Conservation (phyloP, 768 basidiomycete genomes). For the Leccinum arenicola region DNA sequence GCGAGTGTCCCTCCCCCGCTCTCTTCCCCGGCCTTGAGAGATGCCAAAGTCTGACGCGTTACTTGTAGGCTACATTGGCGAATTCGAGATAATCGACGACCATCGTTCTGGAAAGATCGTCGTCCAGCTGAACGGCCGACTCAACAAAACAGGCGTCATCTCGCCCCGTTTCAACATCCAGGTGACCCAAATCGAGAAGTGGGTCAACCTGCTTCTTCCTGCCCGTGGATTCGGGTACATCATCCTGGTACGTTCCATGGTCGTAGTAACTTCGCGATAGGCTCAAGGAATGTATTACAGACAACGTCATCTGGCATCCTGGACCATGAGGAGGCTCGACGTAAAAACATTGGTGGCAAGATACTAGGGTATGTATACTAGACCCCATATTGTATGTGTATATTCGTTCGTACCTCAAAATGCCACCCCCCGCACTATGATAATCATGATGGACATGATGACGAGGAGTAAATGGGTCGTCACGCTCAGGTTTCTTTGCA, state of each 20-base stretch:
- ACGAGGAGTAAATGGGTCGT: not conserved
- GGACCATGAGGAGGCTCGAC: conserved; percentile 98
- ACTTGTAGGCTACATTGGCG: conserved; percentile 86
- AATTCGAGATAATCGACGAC: conserved; percentile 98
- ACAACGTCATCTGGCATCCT: conserved; percentile 98
- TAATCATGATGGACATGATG: not conserved
- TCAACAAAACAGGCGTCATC: conserved; percentile 99
- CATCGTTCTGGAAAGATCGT: conserved; percentile 98
- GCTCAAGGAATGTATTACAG: conserved; percentile 35
- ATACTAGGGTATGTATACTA: conserved; percentile 92
- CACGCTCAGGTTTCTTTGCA: not conserved
- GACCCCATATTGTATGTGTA: conserved; percentile 24
- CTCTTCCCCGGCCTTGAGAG: not conserved
- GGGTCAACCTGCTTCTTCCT: conserved; percentile 96
- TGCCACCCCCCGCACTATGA: not conserved
- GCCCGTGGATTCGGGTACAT: conserved; percentile 96
- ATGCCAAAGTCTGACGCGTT: not conserved
- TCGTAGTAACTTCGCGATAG: not conserved
- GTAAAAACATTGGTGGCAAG: conserved; percentile 97
- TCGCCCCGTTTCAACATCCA: conserved; percentile 99
- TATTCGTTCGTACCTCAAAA: conserved; percentile 15
- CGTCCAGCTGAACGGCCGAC: conserved; percentile 94
- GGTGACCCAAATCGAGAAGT: conserved; percentile 86
- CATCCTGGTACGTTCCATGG: conserved; percentile 67
- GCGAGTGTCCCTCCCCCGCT: conserved; percentile 46